Conservation (phyloP, 129 eudicot species). For the Helianthus tuberosus region DNA sequence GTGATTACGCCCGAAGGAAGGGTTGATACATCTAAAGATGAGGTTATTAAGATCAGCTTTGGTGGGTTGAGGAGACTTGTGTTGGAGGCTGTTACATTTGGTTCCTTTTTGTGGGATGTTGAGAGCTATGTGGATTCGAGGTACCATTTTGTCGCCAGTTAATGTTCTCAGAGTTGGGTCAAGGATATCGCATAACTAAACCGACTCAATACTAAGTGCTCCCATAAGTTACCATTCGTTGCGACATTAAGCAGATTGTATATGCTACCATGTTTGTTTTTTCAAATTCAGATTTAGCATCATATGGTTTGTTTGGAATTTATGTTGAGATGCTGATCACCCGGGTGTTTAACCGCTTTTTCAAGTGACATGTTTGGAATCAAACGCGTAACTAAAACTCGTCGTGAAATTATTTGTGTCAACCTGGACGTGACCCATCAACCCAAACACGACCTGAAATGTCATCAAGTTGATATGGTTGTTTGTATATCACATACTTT, state of each 20-base stretch:
- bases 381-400: too few species aligned
- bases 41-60: conserved; percentile 73
- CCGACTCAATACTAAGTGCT: neutral
- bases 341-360: neutral
- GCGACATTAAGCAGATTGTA: conserved; percentile 33
- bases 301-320: conserved; percentile 13
- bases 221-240: neutral
- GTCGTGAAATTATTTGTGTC: too few species aligned
- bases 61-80: conserved; percentile 81
- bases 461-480: too few species aligned
- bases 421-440: too few species aligned
- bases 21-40: conserved; percentile 80
- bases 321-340: neutral
- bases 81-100: conserved; percentile 94
- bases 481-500: too few species aligned
- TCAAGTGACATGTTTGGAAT: too few species aligned
- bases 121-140: conserved; percentile 92
- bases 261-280: conserved; percentile 22
- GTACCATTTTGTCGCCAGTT: conserved; percentile 72
- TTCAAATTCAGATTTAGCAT: conserved; percentile 15
- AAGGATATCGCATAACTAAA: conserved; percentile 15
- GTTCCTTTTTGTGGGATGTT: conserved; percentile 97
- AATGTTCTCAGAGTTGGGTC: conserved; percentile 19
- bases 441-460: too few species aligned
- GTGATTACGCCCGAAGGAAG: conserved; percentile 75